Percentiles rank a stretch among this genome's conserved stretches.
Conservation (phyloP, 2,329 filamentous ascomycete genomes). For the Corinectria fuckeliana region DNA sequence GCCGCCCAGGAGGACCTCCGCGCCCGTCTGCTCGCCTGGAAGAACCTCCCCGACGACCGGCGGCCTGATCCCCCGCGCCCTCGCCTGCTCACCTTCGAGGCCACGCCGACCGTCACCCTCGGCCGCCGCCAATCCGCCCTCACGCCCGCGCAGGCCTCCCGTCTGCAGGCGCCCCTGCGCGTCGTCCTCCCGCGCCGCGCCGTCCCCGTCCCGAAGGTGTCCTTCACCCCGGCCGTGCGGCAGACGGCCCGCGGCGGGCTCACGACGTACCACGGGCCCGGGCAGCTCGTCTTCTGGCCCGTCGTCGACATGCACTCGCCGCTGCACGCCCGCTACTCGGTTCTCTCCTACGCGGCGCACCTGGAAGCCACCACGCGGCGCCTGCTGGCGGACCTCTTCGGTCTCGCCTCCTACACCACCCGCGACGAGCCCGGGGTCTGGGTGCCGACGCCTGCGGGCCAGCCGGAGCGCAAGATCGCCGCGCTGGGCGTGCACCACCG, state of each 20-base stretch:
- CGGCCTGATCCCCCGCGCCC: slow-evolving; percentile 61
- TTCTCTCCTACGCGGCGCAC: slow-evolving; percentile 77
- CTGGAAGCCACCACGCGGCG: slow-evolving; percentile 79
- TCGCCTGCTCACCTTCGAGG: slow-evolving; percentile 81
- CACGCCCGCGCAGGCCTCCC: slow-evolving; percentile 50
- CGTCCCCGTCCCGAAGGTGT: slow-evolving; percentile 39
- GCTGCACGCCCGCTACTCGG: slow-evolving; percentile 64
- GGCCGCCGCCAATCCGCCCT: slow-evolving; percentile 77
- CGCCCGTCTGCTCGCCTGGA: slow-evolving; percentile 44
- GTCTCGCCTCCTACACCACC: slow-evolving; percentile 63
- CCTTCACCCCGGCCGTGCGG: slow-evolving; percentile 64
- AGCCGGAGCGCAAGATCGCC: slow-evolving; percentile 75
- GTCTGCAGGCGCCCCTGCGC: slow-evolving; percentile 51
- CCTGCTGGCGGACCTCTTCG: slow-evolving; percentile 62
- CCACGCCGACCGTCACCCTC: slow-evolving; percentile 84
- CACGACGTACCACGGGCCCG: slow-evolving; percentile 94
- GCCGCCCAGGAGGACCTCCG: slow-evolving; percentile 45
- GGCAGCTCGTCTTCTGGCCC: slow-evolving; percentile 92
- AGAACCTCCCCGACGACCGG: slow-evolving; percentile 32
- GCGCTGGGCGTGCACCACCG: slow-evolving; percentile 92
- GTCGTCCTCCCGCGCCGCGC: slow-evolving; percentile 35
- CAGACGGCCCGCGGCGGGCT: slow-evolving; percentile 84
- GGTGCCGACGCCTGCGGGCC: slow-evolving; percentile 51
- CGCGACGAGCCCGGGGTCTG: slow-evolving; percentile 87
- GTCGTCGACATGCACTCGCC: slow-evolving; percentile 77